phyloP scores from a whole-genome alignment of 768 basidiomycete species.

The Panaeolus papilionaceus region DNA sequence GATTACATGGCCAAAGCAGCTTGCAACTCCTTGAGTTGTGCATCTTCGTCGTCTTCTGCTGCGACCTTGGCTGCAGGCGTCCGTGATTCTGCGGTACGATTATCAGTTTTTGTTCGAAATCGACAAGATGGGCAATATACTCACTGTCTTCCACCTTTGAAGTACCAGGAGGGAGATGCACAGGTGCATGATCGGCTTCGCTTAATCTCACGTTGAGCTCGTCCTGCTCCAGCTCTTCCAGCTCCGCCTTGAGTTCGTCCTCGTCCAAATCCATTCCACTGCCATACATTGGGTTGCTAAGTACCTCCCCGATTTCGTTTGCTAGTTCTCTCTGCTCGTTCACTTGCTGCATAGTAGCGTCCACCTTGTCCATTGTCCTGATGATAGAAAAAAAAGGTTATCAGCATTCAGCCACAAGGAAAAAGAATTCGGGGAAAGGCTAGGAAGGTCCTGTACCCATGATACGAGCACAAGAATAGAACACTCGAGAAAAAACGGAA shows the following conservation, averaged over 20 bases:
- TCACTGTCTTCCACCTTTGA: conserved; percentile 54
- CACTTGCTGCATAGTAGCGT: conserved; percentile 85
- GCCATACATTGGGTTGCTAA: conserved; percentile 73
- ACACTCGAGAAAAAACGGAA: background rate
- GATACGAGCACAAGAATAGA: conserved; percentile 8
- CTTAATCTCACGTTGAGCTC: conserved; percentile 83
- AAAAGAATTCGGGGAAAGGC: background rate
- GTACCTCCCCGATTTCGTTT: conserved; percentile 89
- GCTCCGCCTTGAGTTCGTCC: conserved; percentile 80
- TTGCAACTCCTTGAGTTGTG: conserved; percentile 87
- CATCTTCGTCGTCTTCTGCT: conserved; percentile 90
- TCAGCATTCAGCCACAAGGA: conserved; percentile 5
- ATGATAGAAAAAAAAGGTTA: background rate
- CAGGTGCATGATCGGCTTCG: conserved; percentile 89
- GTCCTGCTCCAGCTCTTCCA: conserved; percentile 89
- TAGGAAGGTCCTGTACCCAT: background rate
- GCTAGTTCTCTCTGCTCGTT: conserved; percentile 92
- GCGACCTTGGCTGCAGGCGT: conserved; percentile 37
- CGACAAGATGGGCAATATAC: conserved; percentile 31
- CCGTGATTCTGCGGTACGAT: conserved; percentile 30
- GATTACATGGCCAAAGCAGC: conserved; percentile 83
- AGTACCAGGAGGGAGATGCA: conserved; percentile 78
- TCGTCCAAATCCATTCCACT: conserved; percentile 81
- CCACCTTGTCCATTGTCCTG: conserved; percentile 89
- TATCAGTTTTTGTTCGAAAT: conserved; percentile 4